phyloP scores from a whole-genome alignment of 768 basidiomycete species.

The Collybia sp. region DNA sequence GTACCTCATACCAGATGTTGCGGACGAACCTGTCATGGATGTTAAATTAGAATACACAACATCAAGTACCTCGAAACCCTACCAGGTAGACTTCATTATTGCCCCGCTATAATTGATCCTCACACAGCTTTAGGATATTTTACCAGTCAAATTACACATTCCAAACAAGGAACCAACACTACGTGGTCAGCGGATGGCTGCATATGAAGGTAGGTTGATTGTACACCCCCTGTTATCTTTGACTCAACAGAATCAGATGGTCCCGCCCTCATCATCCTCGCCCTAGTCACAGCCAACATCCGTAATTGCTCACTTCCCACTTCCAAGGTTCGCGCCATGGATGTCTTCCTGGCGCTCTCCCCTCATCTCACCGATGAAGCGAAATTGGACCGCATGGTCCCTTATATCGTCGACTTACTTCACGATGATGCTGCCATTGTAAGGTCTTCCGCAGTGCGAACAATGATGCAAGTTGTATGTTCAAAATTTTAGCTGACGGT shows the following conservation, averaged over 20 bases:
- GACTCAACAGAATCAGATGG: slow-evolving; percentile 53
- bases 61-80: slow-evolving; percentile 39
- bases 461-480: slow-evolving; percentile 80
- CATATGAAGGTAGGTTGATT: slow-evolving; percentile 49
- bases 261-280: slow-evolving; percentile 82
- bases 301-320: slow-evolving; percentile 84
- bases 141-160: slow-evolving; percentile 74
- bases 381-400: slow-evolving; percentile 89
- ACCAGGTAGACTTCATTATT: slow-evolving; percentile 44
- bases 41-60: slow-evolving; percentile 54
- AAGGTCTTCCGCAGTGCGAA: slow-evolving; percentile 72
- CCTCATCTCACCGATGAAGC: slow-evolving; percentile 90
- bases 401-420: slow-evolving; percentile 85
- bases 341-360: slow-evolving; percentile 79
- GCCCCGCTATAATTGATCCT: background rate
- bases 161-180: slow-evolving; percentile 65
- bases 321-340: slow-evolving; percentile 80
- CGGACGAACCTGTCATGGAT: slow-evolving; percentile 44
- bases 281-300: slow-evolving; percentile 83
- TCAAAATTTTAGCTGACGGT: background rate
- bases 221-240: background rate
- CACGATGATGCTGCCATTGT: slow-evolving; percentile 84
- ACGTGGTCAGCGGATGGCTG: slow-evolving; percentile 39
- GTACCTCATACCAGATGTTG: slow-evolving; percentile 47
- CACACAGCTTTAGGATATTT: slow-evolving; percentile 48